phyloP scores from a whole-genome alignment of 805 yeast species.

The Debaryomyces castellii region DNA sequence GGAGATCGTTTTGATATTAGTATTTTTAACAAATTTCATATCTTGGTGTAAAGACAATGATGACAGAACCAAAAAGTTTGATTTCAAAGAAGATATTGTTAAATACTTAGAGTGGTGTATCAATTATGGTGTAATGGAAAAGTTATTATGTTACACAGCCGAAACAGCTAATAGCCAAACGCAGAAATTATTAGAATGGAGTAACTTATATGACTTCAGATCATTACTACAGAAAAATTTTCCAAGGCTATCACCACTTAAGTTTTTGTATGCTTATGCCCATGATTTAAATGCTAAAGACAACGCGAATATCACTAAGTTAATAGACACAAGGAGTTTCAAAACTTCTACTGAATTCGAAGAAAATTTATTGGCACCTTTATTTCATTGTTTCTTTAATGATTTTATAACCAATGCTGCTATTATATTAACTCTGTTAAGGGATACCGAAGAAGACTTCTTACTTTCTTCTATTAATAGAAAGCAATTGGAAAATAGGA shows the following conservation, averaged over 20 bases:
- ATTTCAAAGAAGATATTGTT: conserved; percentile 56
- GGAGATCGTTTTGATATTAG: conserved; percentile 45
- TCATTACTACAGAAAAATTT: conserved; percentile 63
- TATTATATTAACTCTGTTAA: conserved; percentile 59
- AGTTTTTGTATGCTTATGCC: conserved; percentile 50
- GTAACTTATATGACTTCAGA: conserved; percentile 63
- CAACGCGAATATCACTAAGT: conserved; percentile 23
- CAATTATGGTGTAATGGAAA: conserved; percentile 70
- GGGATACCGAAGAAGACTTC: conserved; percentile 75
- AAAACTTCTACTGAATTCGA: conserved; percentile 20
- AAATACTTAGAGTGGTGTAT: conserved; percentile 59
- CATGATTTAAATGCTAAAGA: conserved; percentile 27
- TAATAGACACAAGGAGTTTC: conserved; percentile 26
- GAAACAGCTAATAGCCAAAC: conserved; percentile 47
- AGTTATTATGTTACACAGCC: conserved; percentile 58
- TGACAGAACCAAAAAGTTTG: conserved; percentile 42
- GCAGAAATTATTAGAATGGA: conserved; percentile 36
- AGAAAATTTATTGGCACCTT: conserved; percentile 34
- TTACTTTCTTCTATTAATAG: conserved; percentile 48
- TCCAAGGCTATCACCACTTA: conserved; percentile 55
- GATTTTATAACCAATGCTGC: conserved; percentile 64
- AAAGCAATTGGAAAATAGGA: conserved; percentile 6
- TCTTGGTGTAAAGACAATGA: conserved; percentile 63
- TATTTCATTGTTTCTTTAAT: conserved; percentile 51
- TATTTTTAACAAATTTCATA: conserved; percentile 58